A percentile compares a stretch with the other conserved stretches of the same genome.
Conservation (phyloP, 495 filamentous ascomycete species). For the Hyaloscypha variabilis region DNA sequence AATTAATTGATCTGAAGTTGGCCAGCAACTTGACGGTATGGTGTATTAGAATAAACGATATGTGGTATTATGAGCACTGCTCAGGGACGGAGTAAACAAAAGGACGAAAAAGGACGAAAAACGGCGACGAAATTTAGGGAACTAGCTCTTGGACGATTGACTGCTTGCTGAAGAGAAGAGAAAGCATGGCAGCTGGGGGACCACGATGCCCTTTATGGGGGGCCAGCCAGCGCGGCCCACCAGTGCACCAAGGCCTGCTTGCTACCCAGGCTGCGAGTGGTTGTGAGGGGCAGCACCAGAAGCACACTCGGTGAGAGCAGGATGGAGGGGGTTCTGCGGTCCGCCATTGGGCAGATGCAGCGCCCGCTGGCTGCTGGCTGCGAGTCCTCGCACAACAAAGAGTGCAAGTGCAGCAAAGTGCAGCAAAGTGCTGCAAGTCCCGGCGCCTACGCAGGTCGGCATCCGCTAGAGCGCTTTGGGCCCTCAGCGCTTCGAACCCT, state of each 20-base stretch:
- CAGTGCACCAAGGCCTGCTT: constrained; percentile 14
- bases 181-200: constrained; percentile 36
- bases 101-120: constrained; percentile 20
- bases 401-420: too few relatives aligned
- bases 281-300: constrained; percentile 9
- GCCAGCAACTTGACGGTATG: constrained; percentile 46
- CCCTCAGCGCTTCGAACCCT: constrained; percentile 9
- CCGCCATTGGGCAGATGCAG: constrained; percentile 17
- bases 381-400: too few relatives aligned
- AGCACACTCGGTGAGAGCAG: background rate
- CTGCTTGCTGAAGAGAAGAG: constrained; percentile 71
- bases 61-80: constrained; percentile 52
- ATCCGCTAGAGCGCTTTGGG: constrained; percentile 22
- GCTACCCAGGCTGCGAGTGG: constrained; percentile 1
- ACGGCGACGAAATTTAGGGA: constrained; percentile 35
- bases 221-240: constrained; percentile 13
- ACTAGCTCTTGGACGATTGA: constrained; percentile 67
- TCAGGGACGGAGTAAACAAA: constrained; percentile 37
- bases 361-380: constrained; percentile 2
- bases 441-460: constrained; percentile 27
- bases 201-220: constrained; percentile 29
- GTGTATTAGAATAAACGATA: constrained; percentile 33
- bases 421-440: constrained; percentile 30
- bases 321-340: background rate
- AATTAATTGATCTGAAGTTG: constrained; percentile 44